Base-by-base conservation (phyloP, 2,329 filamentous ascomycete genomes). In the Aureobasidium sp. region DNA sequence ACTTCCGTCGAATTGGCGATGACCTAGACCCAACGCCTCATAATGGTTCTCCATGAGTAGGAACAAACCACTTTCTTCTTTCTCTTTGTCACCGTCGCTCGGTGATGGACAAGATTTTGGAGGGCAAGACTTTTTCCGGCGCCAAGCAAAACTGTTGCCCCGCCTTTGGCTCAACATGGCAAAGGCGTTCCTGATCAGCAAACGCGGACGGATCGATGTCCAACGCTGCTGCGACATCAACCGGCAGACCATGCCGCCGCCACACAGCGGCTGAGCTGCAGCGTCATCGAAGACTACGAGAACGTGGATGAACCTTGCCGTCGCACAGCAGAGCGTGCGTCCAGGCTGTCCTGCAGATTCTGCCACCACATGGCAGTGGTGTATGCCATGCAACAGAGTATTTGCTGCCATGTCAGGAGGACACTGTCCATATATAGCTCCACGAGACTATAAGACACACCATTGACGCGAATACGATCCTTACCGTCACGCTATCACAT, bases 21-120 rank as follows among this genome's bases (percentile, higher is more conserved):
- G 25, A 20, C 64, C 62, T 27, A 74, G 62, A 37, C 65, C 68
- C 17, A 74, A 68, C 31, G 71, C 66, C 15, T 66, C 63, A 62
- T 74, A 74, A 62, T 69, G 66, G 55, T 70, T 66, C 44, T 63
- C 27, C 62, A 66, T 67, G 57, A 34, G 34, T 34, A 41, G 36
- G 22, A 31, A 31, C 22, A 31, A 34, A 60, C 11, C 34, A 48
- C 9, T 25, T 41, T 12, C n/a, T 60, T 34, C 20, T 20, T 44
- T 39, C 31, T 57, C 53, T 48, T 58, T 47, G 27, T 45, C 39
- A 17, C 27, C 11, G n/a, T 42, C 36, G 51, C 36, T 55, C 22
- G 9, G 20, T 56, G 37, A 15, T 44, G 42, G 25, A 44, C 25
- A 44, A 27, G 52, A 44, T 27, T 59, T 31, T 14, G 7, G 17